phyloP scores from a whole-genome alignment of 352 stramenopile species.

The Globisporangium irregulare region DNA sequence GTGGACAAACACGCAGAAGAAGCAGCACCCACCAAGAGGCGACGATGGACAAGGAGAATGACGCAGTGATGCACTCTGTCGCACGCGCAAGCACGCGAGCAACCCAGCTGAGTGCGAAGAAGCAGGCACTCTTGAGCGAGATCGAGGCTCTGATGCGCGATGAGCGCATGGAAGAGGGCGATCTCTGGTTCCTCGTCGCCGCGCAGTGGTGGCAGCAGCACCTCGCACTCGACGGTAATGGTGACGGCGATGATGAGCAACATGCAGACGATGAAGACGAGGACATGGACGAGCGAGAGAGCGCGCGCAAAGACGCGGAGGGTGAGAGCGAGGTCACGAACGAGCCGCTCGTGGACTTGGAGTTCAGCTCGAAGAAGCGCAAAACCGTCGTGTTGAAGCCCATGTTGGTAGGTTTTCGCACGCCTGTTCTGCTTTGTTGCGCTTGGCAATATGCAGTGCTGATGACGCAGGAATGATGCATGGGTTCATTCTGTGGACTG shows the following conservation, averaged over 20 bases:
- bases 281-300: slow-evolving; percentile 17
- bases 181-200: slow-evolving; percentile 62
- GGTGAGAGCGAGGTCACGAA: slow-evolving; percentile 24
- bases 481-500: slow-evolving; percentile 3
- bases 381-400: slow-evolving; percentile 48
- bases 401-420: slow-evolving; percentile 39
- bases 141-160: slow-evolving; percentile 24
- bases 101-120: background rate
- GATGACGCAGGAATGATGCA: background rate
- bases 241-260: slow-evolving; percentile 8
- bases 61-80: background rate
- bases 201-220: slow-evolving; percentile 50
- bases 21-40: background rate
- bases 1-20: background rate
- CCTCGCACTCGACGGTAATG: slow-evolving; percentile 19
- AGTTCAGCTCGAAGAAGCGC: slow-evolving; percentile 38
- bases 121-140: slow-evolving; percentile 19
- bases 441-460: background rate
- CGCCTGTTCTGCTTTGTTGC: background rate
- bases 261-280: slow-evolving; percentile 16
- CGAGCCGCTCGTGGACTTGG: slow-evolving; percentile 45
- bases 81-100: background rate
- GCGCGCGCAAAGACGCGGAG: background rate
- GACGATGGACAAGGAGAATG: background rate
- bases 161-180: slow-evolving; percentile 42